A percentile compares a stretch with the other conserved stretches of the same genome.
Evolutionary conservation across 1,284 basidiomycete species (phyloP).

Genomic region (Cronartium ribicola): DNA sequence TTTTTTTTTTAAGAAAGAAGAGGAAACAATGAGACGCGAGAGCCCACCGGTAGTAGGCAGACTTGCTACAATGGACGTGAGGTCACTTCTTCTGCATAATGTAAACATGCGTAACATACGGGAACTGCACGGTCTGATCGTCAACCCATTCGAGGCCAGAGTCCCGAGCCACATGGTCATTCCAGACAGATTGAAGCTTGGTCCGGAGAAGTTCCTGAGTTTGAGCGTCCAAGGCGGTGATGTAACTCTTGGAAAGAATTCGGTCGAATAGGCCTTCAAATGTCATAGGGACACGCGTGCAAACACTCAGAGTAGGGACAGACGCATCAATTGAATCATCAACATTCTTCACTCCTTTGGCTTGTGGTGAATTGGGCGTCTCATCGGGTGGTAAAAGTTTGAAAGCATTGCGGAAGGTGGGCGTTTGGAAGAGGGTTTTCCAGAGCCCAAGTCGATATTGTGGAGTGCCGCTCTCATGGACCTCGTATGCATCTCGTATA

Average conservation of each 20-base stretch:
- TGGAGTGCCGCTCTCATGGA: background rate
- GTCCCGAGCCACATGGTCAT: background rate
- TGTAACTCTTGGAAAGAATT: background rate
- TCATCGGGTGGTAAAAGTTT: conserved; percentile 1
- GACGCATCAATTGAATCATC: background rate
- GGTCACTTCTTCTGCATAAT: background rate
- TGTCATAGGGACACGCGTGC: background rate
- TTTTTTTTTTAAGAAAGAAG: too few relatives aligned
- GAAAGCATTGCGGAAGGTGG: background rate
- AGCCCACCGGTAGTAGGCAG: too few relatives aligned
- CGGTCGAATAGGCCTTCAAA: background rate
- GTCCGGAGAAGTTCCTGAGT: background rate
- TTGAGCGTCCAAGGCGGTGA: background rate
- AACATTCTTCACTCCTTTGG: background rate
- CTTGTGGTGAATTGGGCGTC: background rate
- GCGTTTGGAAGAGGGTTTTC: background rate
- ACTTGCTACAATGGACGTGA: too few relatives aligned
- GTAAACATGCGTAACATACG: background rate
- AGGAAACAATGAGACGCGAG: too few relatives aligned
- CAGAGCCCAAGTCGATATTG: background rate
- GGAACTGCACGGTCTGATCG: background rate
- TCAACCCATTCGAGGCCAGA: background rate
- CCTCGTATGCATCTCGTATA: background rate
- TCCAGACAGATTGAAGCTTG: background rate
- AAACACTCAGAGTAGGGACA: background rate